Conservation (phyloP, 768 basidiomycete genomes). For the Coprinellus micaceus region DNA sequence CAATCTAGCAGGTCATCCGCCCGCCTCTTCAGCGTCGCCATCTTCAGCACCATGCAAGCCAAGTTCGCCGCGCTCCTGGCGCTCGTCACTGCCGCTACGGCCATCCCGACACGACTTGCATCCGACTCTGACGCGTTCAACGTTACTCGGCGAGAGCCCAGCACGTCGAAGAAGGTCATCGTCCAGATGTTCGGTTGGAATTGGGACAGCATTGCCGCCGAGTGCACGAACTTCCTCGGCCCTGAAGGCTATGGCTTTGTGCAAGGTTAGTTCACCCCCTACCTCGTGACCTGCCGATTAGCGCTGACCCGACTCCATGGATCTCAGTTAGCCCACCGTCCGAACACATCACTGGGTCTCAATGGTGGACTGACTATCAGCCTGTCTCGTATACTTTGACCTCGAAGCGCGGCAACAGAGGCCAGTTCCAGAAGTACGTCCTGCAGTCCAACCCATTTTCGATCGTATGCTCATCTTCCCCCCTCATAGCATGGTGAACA, state of each 20-base stretch:
- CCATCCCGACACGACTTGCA: neutral
- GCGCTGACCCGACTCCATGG: neutral
- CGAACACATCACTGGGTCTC: constrained; percentile 53
- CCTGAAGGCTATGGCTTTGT: constrained; percentile 70
- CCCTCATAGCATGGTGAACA: constrained; percentile 38
- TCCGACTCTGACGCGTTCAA: neutral
- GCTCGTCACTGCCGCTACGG: neutral
- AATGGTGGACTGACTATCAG: constrained; percentile 79
- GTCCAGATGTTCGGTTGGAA: constrained; percentile 72
- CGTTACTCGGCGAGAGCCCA: constrained; percentile 7
- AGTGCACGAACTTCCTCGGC: constrained; percentile 64
- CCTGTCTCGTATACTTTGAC: constrained; percentile 62
- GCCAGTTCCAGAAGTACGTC: constrained; percentile 42
- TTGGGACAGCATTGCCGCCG: constrained; percentile 55
- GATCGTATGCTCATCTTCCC: neutral
- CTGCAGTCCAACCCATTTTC: constrained; percentile 10
- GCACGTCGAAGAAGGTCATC: constrained; percentile 44
- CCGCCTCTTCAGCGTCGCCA: no score
- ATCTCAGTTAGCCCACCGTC: constrained; percentile 46
- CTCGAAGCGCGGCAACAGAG: constrained; percentile 60
- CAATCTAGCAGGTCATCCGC: no score
- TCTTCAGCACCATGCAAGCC: no score
- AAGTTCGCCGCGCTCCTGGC: neutral
- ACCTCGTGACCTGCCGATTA: no score
- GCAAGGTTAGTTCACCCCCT: constrained; percentile 44